Evolutionary conservation across 176 grass and related monocot genomes (phyloP), one percentile per base, ranked within the genome.

Genomic region (Cenchrus americanus): DNA sequence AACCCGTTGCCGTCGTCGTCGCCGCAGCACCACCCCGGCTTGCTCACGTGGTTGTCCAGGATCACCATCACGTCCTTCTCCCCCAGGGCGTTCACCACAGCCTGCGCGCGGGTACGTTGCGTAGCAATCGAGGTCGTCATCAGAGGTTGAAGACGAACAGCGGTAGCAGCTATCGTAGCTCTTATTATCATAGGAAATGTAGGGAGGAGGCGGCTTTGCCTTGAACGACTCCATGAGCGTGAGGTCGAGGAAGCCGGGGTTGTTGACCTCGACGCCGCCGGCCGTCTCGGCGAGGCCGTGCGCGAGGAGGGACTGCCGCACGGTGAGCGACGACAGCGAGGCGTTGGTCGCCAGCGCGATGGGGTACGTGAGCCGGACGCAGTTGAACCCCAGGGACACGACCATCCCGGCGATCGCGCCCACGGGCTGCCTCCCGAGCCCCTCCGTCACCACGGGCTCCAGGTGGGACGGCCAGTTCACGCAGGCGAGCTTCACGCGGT

Each of bases 391-490:
- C 72, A 87, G 41, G 10, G 85, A 55, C 37, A 23, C 53, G 37
- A 96, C 47, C 30, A 8, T 58, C 43, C 75, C 78, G 12, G 90
- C 60, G 44, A 96, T 89, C 27, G 52, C 14, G 65, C 84, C 83
- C 66, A 94, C 75, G 57, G 89, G 84, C 46, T 87, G 93, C 27
- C 87, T 77, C 6, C 85, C 81, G 15, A 94, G 77, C 9, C 90
- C 90, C 83, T 94, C 93, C 0, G 87, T 88, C 71, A 94, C 83
- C 90, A 88, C 86, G 3, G 78, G 59, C 24, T 94, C 84, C 40
- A 96, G 88, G 80, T 96, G 94, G 19, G 90, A 92, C 26, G 90
- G 90, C 90, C 90, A 96, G 77, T 92, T 96, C 6, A 96, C 90
- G 79, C 94, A 96, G 0, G 90, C 90, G 51, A 96, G 82, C 88